Conservation (phyloP, 192 early-diverging fungal species). For the Podila minutissima region DNA sequence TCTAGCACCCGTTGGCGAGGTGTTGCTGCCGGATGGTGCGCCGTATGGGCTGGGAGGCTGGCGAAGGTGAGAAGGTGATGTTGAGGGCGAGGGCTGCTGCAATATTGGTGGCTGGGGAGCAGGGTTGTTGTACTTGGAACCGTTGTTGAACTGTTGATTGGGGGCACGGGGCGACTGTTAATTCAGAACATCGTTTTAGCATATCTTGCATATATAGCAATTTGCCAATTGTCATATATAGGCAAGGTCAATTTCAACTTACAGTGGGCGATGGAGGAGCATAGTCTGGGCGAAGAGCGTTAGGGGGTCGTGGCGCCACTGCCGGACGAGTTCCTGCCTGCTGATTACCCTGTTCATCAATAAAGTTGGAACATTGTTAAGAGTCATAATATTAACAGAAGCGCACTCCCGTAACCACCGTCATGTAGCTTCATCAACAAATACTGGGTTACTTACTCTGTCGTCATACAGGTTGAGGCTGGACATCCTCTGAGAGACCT, state of each 20-base stretch:
- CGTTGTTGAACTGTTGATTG: constrained; percentile 23
- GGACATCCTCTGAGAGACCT: constrained; percentile 44
- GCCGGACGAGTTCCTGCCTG: constrained; percentile 35
- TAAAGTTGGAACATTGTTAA: constrained; percentile 4
- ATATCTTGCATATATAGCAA: not conserved
- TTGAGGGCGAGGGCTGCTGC: constrained; percentile 30
- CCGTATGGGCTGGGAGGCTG: constrained; percentile 30
- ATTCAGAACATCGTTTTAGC: constrained; percentile 1
- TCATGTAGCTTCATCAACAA: not conserved
- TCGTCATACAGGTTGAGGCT: constrained; percentile 40
- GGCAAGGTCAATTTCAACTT: constrained; percentile 6
- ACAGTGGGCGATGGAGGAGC: constrained; percentile 47
- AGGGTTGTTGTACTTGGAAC: constrained; percentile 22
- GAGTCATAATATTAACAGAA: not conserved
- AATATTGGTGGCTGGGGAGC: constrained; percentile 21
- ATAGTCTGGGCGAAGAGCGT: constrained; percentile 45
- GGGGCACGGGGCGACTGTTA: constrained; percentile 26
- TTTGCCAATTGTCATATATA: not conserved
- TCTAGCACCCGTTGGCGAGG: constrained; percentile 12
- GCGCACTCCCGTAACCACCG: no score
- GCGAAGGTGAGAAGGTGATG: constrained; percentile 31
- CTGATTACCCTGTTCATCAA: constrained; percentile 17
- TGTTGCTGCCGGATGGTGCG: constrained; percentile 24
- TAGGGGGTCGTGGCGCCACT: constrained; percentile 46
- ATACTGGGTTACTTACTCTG: constrained; percentile 23